Percentiles rank a stretch among this genome's conserved stretches.
Evolutionary conservation across 179 eudicot species (phyloP).

Genomic region (Camellia oleifera): DNA sequence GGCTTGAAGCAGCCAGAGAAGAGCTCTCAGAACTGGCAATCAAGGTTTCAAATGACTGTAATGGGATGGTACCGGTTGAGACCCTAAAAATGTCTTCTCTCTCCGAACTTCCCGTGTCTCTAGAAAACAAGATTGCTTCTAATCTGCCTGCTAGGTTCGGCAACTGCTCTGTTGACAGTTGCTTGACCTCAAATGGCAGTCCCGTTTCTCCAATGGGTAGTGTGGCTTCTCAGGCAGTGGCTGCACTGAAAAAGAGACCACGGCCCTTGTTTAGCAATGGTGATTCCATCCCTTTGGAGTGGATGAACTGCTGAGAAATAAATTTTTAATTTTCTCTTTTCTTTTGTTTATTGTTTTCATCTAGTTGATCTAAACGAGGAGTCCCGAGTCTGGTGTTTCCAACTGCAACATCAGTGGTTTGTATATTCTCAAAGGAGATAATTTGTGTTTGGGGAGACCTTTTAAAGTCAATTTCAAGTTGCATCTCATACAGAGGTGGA

Average conservation of each 20-base stretch:
- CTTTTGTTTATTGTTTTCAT: background rate
- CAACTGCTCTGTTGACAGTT: conserved; percentile 50
- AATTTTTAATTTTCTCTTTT: background rate
- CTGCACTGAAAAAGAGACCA: conserved; percentile 48
- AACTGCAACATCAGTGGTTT: conserved; percentile 18
- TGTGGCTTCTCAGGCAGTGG: conserved; percentile 29
- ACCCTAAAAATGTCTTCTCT: conserved; percentile 34
- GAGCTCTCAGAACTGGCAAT: conserved; percentile 69
- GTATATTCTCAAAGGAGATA: conserved; percentile 16
- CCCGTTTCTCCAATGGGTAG: conserved; percentile 37
- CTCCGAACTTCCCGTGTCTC: conserved; percentile 26
- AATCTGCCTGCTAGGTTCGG: conserved; percentile 34
- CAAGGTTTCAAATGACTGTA: conserved; percentile 46
- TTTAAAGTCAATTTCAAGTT: too few relatives aligned
- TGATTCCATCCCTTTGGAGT: conserved; percentile 32
- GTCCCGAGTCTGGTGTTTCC: background rate
- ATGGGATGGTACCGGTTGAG: conserved; percentile 31
- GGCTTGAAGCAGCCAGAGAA: conserved; percentile 63
- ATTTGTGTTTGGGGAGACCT: conserved; percentile 5
- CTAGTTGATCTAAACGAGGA: background rate
- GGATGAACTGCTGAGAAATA: conserved; percentile 20
- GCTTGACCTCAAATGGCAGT: conserved; percentile 49
- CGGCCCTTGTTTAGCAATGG: conserved; percentile 43
- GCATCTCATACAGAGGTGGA: background rate
- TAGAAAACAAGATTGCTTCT: conserved; percentile 24